Evolutionary conservation across 495 filamentous ascomycete species (phyloP), one percentile per base, ranked within the genome.

Genomic region (Echria macrotheca): DNA sequence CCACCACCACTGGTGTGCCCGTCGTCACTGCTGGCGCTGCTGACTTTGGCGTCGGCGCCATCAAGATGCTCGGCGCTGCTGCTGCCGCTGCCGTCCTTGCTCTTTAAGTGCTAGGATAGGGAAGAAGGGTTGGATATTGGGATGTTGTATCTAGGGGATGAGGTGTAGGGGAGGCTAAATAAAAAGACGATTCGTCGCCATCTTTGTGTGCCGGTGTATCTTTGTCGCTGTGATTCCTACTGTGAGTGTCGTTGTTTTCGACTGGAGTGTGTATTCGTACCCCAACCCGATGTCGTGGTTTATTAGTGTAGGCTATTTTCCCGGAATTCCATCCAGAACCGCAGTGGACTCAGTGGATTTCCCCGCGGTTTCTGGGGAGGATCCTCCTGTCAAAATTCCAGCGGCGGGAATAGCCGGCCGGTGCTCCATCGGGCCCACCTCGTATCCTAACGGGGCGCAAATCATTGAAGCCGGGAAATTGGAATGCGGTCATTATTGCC

Each of bases 21-120:
- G 28, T 42, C 38, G 47, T 50, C 47, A 50, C 47, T 14, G 47
- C 47, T 14, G 47, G 47, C 29, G 47, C 47, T 22, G 37, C 47
- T 11, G 37, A 41, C 25, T 47, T 47, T 22, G 31, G 31, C 17
- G 26, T 26, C 38, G 47, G 15, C 18, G 36, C 35, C 8, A 19
- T 49, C 33, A 29, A 47, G 28, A 23, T 47, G 12, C 22, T 50
- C 23, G 24, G 37, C 32, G 47, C 37, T 5, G 37, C 38, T 12
- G 47, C 38, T 21, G 38, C 26, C 5, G 47, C 38, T 33, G n/a
- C n/a, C n/a, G 47, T 32, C 12, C 36, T 50, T 31, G 23, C 37
- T n/a, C 38, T 50, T 24, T 50, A 50, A 48, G 40, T 18, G 38
- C 18, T 41, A 22, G 38, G n/a, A 21, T 41, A n/a, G 15, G 38